phyloP scores from a whole-genome alignment of 2,329 filamentous ascomycete genomes.

The Cadophora sp. region DNA sequence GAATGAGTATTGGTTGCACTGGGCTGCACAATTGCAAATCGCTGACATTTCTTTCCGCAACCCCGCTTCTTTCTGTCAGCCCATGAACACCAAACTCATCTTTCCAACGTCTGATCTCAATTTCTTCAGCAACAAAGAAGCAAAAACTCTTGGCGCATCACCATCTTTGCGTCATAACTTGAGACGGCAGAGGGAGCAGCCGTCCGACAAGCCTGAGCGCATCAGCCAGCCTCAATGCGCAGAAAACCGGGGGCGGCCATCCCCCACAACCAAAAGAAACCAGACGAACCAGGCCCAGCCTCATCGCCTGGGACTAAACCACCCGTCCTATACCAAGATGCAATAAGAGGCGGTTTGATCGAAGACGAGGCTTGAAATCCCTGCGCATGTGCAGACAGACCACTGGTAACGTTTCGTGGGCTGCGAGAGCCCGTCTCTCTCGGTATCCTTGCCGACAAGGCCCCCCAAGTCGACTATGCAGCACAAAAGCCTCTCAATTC shows the following conservation, averaged over 20 bases:
- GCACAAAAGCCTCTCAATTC: conserved; percentile 21
- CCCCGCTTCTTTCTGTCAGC: too few species aligned
- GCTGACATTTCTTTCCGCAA: too few species aligned
- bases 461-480: conserved; percentile 23
- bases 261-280: conserved; percentile 9
- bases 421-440: not conserved
- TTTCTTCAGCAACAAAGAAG: not conserved
- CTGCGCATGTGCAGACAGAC: conserved; percentile 16
- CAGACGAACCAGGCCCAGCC: not conserved
- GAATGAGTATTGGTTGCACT: too few species aligned
- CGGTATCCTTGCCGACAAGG: conserved; percentile 19
- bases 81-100: not conserved
- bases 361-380: conserved; percentile 13
- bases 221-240: conserved; percentile 16
- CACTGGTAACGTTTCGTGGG: conserved; percentile 19
- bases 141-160: not conserved
- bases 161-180: not conserved
- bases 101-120: not conserved
- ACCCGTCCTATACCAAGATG: conserved; percentile 1
- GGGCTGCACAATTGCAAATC: too few species aligned
- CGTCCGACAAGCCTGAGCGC: not conserved
- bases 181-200: conserved; percentile 1
- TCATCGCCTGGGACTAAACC: not conserved
- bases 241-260: conserved; percentile 11
- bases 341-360: conserved; percentile 8